A percentile compares a stretch with the other conserved stretches of the same genome.
Conservation (phyloP, 116 monocot genomes). For the Phalaenopsis hybrid region DNA sequence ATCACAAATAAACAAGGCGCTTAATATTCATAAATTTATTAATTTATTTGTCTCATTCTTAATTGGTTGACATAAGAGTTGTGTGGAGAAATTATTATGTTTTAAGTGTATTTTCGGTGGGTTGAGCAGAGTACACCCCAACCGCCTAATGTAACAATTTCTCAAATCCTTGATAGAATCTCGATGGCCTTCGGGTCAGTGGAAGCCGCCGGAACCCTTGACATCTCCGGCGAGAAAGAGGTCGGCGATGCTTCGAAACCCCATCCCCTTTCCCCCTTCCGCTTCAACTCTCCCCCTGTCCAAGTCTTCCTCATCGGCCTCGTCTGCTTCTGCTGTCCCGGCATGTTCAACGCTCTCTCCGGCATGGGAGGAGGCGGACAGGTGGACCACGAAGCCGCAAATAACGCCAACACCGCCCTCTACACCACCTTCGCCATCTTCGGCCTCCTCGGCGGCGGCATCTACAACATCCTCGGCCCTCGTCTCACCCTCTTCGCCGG, state of each 20-base stretch:
- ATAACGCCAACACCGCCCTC: constrained; percentile 94
- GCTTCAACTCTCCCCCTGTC: constrained; percentile 68
- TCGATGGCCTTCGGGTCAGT: too few species aligned
- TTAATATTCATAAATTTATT: too few species aligned
- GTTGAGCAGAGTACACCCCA: too few species aligned
- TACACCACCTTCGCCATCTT: constrained; percentile 82
- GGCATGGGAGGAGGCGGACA: constrained; percentile 97
- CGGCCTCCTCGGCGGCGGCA: constrained; percentile 74
- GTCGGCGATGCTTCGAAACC: not conserved
- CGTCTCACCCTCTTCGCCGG: constrained; percentile 70
- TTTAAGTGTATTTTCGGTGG: too few species aligned
- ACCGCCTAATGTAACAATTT: too few species aligned
- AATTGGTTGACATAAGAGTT: too few species aligned
- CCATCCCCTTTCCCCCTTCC: constrained; percentile 1
- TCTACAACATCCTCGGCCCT: constrained; percentile 84
- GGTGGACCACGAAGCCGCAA: constrained; percentile 62
- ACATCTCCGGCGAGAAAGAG: not conserved
- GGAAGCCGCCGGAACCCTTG: too few species aligned
- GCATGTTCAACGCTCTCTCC: constrained; percentile 98
- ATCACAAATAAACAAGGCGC: too few species aligned
- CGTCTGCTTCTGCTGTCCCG: constrained; percentile 95
- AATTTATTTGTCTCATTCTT: too few species aligned
- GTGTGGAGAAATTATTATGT: too few species aligned
- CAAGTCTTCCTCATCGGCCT: constrained; percentile 76
- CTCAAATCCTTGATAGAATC: too few species aligned